Evolutionary conservation across 129 eudicot species (phyloP), one percentile per base, ranked within the genome.

Genomic region (Artemisia tridentata): DNA sequence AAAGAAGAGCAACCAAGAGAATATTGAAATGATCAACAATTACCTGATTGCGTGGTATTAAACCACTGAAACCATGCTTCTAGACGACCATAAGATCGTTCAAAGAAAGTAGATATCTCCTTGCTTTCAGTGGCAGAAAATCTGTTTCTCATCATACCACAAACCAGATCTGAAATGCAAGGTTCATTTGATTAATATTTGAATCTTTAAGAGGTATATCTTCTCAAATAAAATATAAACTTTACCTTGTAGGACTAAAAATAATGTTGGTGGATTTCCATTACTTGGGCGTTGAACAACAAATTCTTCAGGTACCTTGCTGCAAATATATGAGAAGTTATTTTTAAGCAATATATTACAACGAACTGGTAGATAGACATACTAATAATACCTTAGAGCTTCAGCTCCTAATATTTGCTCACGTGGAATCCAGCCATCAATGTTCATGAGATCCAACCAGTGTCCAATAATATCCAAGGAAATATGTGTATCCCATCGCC

Each of bases 401-500:
- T 95, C 99, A 55, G 91, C 89, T 61, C 99, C 99, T 81, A 95
- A 84, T 77, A 95, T 95, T 76, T 90, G 99, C 82, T 95, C 99
- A 49, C 99, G 96, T 73, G 99, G 99, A 78, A 95, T 95, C 99
- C 99, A 95, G 51, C 99, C 99, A 79, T 95, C 99, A 79, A 85
- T 78, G 81, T 95, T 95, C 96, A 95, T 88, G 71, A 95, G 83
- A 81, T 95, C 99, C 73, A 95, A 81, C 99, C 99, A 95, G 58
- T 95, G 97, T 52, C 97, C 99, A 77, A 95, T 66, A 38, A 95
- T 90, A 81, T 95, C 99, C 93, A 95, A 75, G 74, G 86, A 84
- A 68, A 95, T 86, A 66, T 52, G 78, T 59, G 74, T 80, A 80
- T 95, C 99, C 99, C 99, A 95, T 59, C 86, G 96, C 97, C 99